These are phyloP conservation scores for Mollisia scopiformis DNA, from an alignment of 2,329 filamentous ascomycete genomes.

Conservation along the genomic window DNA sequence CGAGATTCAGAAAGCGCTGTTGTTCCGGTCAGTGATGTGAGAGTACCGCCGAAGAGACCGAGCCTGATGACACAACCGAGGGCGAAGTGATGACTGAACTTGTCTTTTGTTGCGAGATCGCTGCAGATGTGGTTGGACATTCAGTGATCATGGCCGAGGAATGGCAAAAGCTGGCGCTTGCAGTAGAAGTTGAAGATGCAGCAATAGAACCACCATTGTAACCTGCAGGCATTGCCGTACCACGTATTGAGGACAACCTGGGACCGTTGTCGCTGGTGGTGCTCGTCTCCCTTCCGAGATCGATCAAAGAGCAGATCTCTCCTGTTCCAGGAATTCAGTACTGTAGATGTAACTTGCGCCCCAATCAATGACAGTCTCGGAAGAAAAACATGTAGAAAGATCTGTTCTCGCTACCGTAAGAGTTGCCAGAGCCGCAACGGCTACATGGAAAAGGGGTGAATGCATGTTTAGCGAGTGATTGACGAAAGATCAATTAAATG, in stretches of 20 bases:
- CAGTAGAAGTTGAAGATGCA: not conserved
- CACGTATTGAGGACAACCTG: conserved; percentile 25
- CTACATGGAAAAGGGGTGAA: not conserved
- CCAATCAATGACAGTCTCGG: conserved; percentile 4
- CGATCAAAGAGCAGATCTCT: conserved; percentile 25
- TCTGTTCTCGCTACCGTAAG: conserved; percentile 18
- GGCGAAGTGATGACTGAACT: not conserved
- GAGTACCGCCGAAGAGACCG: not conserved
- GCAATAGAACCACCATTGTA: not conserved
- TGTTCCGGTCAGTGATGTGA: not conserved
- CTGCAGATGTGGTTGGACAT: not conserved
- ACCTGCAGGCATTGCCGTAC: conserved; percentile 20
- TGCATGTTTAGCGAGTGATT: not conserved
- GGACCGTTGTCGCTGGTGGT: conserved; percentile 24
- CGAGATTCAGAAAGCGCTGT: not conserved
- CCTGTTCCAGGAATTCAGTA: conserved; percentile 19
- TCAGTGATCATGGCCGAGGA: not conserved
- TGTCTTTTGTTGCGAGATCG: not conserved
- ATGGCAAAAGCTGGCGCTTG: not conserved
- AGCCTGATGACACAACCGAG: not conserved
- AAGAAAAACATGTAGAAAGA: conserved; percentile 11
- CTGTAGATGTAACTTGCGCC: conserved; percentile 2
- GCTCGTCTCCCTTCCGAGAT: conserved; percentile 28
- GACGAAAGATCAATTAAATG: no score
- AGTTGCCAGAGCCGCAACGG: not conserved